These are phyloP conservation scores for Tephrocybe sp. DNA, from an alignment of 768 basidiomycete genomes.

Conservation along the genomic window DNA sequence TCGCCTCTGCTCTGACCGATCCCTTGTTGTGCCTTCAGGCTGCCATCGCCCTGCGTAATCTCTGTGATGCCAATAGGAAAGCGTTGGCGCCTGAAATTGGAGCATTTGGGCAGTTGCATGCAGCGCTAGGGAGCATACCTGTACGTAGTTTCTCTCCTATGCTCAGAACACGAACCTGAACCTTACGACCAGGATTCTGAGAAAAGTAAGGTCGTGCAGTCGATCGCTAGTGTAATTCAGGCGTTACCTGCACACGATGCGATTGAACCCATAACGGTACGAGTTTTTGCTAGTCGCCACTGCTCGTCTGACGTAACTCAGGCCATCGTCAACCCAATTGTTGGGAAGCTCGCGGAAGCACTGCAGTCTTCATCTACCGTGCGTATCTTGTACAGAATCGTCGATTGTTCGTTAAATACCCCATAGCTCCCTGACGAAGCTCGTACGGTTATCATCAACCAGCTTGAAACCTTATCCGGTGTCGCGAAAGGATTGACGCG, in stretches of 20 bases:
- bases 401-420: background rate
- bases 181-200: conserved; percentile 63
- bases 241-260: conserved; percentile 79
- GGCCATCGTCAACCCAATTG: conserved; percentile 75
- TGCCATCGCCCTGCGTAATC: conserved; percentile 76
- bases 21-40: conserved; percentile 64
- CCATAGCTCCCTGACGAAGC: conserved; percentile 72
- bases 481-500: conserved; percentile 86
- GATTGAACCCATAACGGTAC: conserved; percentile 73
- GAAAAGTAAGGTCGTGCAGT: conserved; percentile 87
- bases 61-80: conserved; percentile 88
- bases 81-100: conserved; percentile 80
- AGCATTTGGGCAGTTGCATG: conserved; percentile 83
- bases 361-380: conserved; percentile 56
- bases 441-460: conserved; percentile 58
- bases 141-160: conserved; percentile 38
- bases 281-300: conserved; percentile 17
- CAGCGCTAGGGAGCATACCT: conserved; percentile 68
- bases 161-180: background rate
- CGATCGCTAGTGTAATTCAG: conserved; percentile 91
- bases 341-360: conserved; percentile 64
- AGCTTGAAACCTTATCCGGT: conserved; percentile 80
- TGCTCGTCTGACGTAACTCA: conserved; percentile 24
- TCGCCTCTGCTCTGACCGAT: conserved; percentile 69
- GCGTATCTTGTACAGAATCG: background rate